phyloP scores from a whole-genome alignment of 2,329 filamentous ascomycete species.

The Cordyceps fumosorosea region DNA sequence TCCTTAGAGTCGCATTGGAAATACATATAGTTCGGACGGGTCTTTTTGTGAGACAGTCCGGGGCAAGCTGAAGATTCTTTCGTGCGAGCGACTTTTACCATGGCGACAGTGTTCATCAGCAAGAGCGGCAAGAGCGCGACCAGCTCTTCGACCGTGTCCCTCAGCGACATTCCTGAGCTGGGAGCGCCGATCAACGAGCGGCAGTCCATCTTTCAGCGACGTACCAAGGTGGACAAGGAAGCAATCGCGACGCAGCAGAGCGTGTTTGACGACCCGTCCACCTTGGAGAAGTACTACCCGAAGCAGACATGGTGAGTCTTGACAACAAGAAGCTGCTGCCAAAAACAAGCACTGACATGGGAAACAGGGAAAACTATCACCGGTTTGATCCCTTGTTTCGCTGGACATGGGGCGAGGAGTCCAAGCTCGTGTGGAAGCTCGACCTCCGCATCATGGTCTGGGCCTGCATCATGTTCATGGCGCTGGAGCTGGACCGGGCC shows the following conservation, averaged over 20 bases:
- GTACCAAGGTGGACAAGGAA: conserved; percentile 22
- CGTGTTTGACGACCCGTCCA: conserved; percentile 33
- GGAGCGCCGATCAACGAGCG: conserved; percentile 23
- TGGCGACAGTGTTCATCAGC: conserved; percentile 14
- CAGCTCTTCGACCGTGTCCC: conserved; percentile 12
- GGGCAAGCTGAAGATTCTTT: neutral
- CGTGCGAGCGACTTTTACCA: neutral
- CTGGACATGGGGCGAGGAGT: conserved; percentile 37
- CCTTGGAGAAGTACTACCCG: conserved; percentile 30
- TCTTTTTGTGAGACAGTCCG: neutral
- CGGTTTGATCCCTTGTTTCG: conserved; percentile 40
- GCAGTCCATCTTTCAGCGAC: conserved; percentile 28
- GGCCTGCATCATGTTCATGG: conserved; percentile 35
- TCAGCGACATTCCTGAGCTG: conserved; percentile 20
- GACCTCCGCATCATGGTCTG: conserved; percentile 40
- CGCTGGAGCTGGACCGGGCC: conserved; percentile 42
- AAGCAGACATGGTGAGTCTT: conserved; percentile 18
- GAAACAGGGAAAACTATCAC: conserved; percentile 33
- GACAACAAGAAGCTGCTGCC: no score
- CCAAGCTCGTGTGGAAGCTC: conserved; percentile 31
- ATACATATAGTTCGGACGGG: neutral
- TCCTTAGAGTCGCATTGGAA: neutral
- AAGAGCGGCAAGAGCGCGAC: conserved; percentile 9
- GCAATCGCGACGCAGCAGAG: conserved; percentile 32
- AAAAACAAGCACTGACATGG: neutral